Conservation (phyloP, 2,329 filamentous ascomycete genomes). For the Beauveria medogensis region DNA sequence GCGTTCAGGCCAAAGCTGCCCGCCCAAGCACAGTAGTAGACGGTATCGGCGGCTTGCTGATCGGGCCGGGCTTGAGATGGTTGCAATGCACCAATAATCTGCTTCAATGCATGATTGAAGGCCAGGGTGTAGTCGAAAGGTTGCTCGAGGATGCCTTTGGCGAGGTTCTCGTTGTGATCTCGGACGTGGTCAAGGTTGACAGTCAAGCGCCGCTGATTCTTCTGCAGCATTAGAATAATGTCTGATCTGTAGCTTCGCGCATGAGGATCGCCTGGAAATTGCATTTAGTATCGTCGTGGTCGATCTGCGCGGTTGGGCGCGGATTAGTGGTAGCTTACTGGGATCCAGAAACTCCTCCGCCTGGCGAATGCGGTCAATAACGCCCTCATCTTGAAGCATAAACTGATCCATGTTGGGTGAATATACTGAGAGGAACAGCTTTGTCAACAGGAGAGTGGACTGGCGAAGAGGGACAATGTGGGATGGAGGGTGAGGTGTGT, state of each 20-base stretch:
- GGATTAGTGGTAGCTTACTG: constrained; percentile 46
- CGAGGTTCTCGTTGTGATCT: constrained; percentile 75
- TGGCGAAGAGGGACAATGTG: constrained; percentile 3
- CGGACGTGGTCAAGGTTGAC: constrained; percentile 88
- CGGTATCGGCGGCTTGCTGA: constrained; percentile 67
- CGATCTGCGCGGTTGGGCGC: background rate
- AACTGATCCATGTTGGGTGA: constrained; percentile 56
- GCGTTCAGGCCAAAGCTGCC: constrained; percentile 92
- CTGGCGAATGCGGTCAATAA: constrained; percentile 72
- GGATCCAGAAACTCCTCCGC: constrained; percentile 94
- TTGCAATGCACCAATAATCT: constrained; percentile 68
- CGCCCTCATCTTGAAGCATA: constrained; percentile 76
- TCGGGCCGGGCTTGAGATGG: constrained; percentile 61
- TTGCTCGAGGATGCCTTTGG: constrained; percentile 66
- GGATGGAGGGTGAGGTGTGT: constrained; percentile 6
- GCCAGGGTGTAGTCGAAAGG: constrained; percentile 85
- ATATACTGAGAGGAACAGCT: background rate
- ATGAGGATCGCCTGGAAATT: constrained; percentile 33
- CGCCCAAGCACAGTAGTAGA: constrained; percentile 96
- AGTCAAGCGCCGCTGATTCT: constrained; percentile 54
- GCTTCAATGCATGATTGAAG: constrained; percentile 84
- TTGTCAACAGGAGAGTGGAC: constrained; percentile 8
- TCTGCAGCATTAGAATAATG: constrained; percentile 70
- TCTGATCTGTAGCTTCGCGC: constrained; percentile 76
- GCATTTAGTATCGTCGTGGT: background rate